Conservation (phyloP, 1,139 yeast genomes). For the Trichomonascaceae sp. region DNA sequence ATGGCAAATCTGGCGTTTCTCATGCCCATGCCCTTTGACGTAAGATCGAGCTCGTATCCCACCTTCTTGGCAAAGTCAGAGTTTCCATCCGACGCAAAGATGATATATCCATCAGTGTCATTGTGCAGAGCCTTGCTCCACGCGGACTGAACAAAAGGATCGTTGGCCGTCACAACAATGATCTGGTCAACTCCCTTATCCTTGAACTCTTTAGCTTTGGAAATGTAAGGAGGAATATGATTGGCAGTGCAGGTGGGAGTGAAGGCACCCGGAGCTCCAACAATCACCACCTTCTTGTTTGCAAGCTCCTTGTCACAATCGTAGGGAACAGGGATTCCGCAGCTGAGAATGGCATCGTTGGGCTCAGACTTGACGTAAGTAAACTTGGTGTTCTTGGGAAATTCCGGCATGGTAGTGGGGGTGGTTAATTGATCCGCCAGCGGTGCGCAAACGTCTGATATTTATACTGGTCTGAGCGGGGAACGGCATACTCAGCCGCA, state of each 20-base stretch:
- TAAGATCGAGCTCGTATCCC: slow-evolving; percentile 47
- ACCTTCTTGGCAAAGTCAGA: slow-evolving; percentile 47
- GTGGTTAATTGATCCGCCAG: too few relatives aligned
- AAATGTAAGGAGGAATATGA: slow-evolving; percentile 68
- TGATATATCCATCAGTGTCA: slow-evolving; percentile 31
- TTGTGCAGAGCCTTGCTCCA: slow-evolving; percentile 57
- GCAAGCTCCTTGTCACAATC: slow-evolving; percentile 37
- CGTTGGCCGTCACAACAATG: slow-evolving; percentile 64
- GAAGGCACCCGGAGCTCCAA: slow-evolving; percentile 86
- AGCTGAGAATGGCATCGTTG: slow-evolving; percentile 32
- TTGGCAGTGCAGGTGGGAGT: slow-evolving; percentile 77
- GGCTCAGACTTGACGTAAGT: slow-evolving; percentile 43
- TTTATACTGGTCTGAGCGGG: too few relatives aligned
- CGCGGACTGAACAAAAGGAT: slow-evolving; percentile 65
- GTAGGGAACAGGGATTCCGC: slow-evolving; percentile 40
- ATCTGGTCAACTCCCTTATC: slow-evolving; percentile 61
- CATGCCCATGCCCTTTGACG: slow-evolving; percentile 44
- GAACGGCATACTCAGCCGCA: too few relatives aligned
- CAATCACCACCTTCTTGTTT: slow-evolving; percentile 49
- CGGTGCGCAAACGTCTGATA: too few relatives aligned
- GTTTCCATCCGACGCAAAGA: slow-evolving; percentile 65
- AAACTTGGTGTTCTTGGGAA: slow-evolving; percentile 43
- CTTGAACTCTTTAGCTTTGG: slow-evolving; percentile 40
- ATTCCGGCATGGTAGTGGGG: too few relatives aligned
- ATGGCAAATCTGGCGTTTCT: slow-evolving; percentile 66